Evolutionary conservation across 2,329 filamentous ascomycete species (phyloP).

Genomic region (Epichloe uncinata): DNA sequence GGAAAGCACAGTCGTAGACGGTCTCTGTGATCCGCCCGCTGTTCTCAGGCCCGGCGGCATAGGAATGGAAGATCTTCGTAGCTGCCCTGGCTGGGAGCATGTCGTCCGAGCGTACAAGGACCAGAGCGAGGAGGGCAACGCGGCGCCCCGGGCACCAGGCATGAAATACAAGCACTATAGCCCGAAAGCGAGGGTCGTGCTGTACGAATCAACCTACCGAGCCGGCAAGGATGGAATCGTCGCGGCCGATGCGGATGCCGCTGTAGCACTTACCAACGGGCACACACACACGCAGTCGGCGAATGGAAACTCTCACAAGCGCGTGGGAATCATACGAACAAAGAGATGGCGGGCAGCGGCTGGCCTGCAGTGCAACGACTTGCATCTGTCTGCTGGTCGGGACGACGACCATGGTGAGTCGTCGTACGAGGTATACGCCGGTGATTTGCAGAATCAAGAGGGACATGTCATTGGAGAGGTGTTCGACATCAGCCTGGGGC

Average conservation of each 20-base stretch:
- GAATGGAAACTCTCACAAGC: conserved; percentile 15
- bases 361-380: conserved; percentile 22
- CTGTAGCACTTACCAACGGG: conserved; percentile 6
- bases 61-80: conserved; percentile 63
- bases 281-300: conserved; percentile 5
- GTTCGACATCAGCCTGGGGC: conserved; percentile 63
- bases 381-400: conserved; percentile 11
- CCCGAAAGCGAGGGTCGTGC: conserved; percentile 70
- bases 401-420: conserved; percentile 11
- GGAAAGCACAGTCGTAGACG: conserved; percentile 94
- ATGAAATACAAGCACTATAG: conserved; percentile 99
- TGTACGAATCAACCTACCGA: conserved; percentile 52
- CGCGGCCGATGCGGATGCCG: conserved; percentile 19
- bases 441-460: conserved; percentile 22
- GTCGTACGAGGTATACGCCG: conserved; percentile 27
- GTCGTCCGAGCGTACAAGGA: conserved; percentile 72
- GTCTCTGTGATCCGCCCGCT: conserved; percentile 64
- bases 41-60: conserved; percentile 81
- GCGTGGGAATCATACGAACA: conserved; percentile 43
- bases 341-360: conserved; percentile 35
- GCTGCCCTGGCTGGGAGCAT: conserved; percentile 67
- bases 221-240: conserved; percentile 23
- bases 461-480: conserved; percentile 26
- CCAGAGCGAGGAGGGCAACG: conserved; percentile 49
- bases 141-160: conserved; percentile 68